Evolutionary conservation across 345 rosid species (phyloP), one percentile per base, ranked within the genome.

Genomic region (Orychophragmus violaceus): DNA sequence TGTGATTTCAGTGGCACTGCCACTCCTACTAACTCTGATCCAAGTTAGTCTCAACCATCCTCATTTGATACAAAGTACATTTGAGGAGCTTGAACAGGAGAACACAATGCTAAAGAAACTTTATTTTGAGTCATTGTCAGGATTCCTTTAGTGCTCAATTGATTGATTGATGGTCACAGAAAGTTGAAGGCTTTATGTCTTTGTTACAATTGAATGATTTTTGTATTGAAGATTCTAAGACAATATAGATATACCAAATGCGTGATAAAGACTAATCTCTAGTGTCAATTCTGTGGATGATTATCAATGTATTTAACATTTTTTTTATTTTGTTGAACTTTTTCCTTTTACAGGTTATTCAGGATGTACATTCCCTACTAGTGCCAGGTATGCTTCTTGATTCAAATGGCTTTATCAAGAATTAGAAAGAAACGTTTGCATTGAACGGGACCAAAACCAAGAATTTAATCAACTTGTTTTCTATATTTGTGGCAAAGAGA

Each of bases 1-100:
- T 94, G 99, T 81, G 87, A 88, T 67, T 94, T 92, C 62, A 18
- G 83, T 68, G 96, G 93, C 74, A 55, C 91, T 61, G 98, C 98
- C 18, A 5, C 77, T 58, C 6, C 79, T 41, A 42, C 84, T 39
- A 35, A 68, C 62, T 2, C 87, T 7, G 87, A 87, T 69, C 95
- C 95, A 19, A 85, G 95, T 87, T 79, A 59, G 71, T 44, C 60
- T 51, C 23, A 2, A 6, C 55, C 25, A 52, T 51, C 11, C 59
- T 42, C 58, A 25, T 30, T 18, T 65, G 2, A 6, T 6, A 11
- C 16, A 45, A 16, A 57, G n/a, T 9, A 41, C 53, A 54, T 19
- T 48, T 72, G 53, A 39, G 25, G 24, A 36, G 45, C 33, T 68
- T 12, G 2, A 32, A 11, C 25, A 9, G 3, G 6, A 27, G 33